Conservation (phyloP, 2,329 filamentous ascomycete species). For the Paracoccidioides brasiliensis region DNA sequence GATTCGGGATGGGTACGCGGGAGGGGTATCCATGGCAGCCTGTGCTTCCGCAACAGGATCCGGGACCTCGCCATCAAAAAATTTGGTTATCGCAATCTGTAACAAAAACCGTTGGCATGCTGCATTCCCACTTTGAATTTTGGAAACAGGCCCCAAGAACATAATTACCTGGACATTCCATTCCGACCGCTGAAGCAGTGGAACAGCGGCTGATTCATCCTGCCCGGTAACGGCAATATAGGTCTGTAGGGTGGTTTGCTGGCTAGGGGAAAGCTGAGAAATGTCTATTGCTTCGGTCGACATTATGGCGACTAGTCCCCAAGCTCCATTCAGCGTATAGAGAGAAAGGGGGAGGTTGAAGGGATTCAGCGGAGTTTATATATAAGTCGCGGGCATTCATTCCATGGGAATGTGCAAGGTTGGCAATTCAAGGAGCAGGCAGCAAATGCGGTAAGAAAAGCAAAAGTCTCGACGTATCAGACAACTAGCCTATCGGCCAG, state of each 20-base stretch:
- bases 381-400: constrained; percentile 2
- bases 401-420: not conserved
- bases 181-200: constrained; percentile 70
- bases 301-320: constrained; percentile 21
- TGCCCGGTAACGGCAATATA: constrained; percentile 82
- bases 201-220: constrained; percentile 59
- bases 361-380: not conserved
- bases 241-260: constrained; percentile 76
- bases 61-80: constrained; percentile 89
- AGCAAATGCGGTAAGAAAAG: not conserved
- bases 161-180: constrained; percentile 78
- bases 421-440: not conserved
- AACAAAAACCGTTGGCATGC: not conserved
- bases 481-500: not conserved
- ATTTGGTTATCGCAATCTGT: constrained; percentile 89
- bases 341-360: not conserved
- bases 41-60: constrained; percentile 69
- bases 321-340: not conserved
- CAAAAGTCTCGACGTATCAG: not conserved
- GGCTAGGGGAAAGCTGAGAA: constrained; percentile 57
- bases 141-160: not conserved
- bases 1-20: constrained; percentile 50
- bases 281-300: constrained; percentile 38
- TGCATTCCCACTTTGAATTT: not conserved
- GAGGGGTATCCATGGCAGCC: constrained; percentile 46